These are phyloP conservation scores for Neurospora sp. DNA, from an alignment of 495 filamentous ascomycete genomes.

Conservation along the genomic window DNA sequence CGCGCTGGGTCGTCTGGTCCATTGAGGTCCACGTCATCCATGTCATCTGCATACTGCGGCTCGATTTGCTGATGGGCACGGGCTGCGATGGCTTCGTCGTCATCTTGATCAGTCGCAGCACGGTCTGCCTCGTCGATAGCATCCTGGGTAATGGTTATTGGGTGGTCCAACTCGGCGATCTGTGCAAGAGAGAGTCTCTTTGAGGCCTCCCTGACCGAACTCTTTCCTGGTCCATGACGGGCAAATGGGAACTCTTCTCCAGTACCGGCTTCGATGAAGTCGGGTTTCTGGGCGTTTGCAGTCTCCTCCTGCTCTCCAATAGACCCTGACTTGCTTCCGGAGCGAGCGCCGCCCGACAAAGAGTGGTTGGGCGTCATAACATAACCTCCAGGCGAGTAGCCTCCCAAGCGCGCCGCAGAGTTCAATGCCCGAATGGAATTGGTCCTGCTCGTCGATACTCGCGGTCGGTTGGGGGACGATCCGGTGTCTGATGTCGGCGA, in stretches of 20 bases:
- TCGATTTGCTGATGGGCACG: conserved; percentile 24
- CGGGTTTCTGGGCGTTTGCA: neutral
- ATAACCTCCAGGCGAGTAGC: conserved; percentile 60
- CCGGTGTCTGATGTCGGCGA: conserved; percentile 22
- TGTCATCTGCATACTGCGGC: conserved; percentile 13
- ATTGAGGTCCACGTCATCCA: conserved; percentile 7
- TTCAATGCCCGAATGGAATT: conserved; percentile 64
- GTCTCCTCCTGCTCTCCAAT: conserved; percentile 4
- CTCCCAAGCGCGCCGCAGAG: conserved; percentile 52
- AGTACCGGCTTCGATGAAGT: conserved; percentile 12
- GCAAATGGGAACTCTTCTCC: conserved; percentile 27
- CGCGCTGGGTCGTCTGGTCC: neutral
- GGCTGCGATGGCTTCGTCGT: conserved; percentile 23
- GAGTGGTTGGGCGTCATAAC: conserved; percentile 57
- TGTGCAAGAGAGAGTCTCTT: conserved; percentile 34
- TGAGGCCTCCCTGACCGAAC: conserved; percentile 32
- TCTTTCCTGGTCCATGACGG: conserved; percentile 36
- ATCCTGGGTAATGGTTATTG: conserved; percentile 30
- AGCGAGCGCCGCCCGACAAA: conserved; percentile 46
- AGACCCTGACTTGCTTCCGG: conserved; percentile 41
- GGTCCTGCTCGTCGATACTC: conserved; percentile 34
- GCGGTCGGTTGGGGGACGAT: conserved; percentile 12
- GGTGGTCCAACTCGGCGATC: conserved; percentile 35
- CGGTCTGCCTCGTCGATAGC: conserved; percentile 37
- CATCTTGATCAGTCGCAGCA: conserved; percentile 4